Base-by-base conservation (phyloP, 768 basidiomycete genomes). In the Leccinum pellstonianum region DNA sequence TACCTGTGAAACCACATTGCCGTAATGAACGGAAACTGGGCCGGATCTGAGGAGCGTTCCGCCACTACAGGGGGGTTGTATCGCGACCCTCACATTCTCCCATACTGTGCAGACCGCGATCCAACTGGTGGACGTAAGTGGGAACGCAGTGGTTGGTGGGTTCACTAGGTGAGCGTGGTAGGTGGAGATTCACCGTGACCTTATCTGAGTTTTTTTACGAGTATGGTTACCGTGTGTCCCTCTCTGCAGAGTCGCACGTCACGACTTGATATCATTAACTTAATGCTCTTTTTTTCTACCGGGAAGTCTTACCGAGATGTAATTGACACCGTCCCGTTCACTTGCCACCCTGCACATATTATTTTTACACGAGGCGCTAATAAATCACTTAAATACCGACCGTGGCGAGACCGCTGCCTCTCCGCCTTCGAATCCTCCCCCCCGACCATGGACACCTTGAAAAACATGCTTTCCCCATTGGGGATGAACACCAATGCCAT, bases 401-500 rank as follows among this genome's bases (percentile, higher is more conserved):
- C 63, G 63, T 66, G 62, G 62, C 69, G 70, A 68, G 60, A 56
- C 51, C 19, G 55, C n/a, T 54, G 5, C 69, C 67, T 69, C 71
- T 67, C 67, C 68, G 60, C 66, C 70, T 70, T 65, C n/a, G n/a
- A 43, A 43, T 11, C 69, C 70, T 66, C 75, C 71, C 67, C 67
- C 68, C 23, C 21, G 47, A 46, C 57, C 62, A 93, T 93, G 91
- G 84, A 93, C 59, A 64, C 86, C 49, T 64, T 93, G 62, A 89
- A 85, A 77, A 86, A 73, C 68, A 76, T 93, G 60, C 76, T 93
- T 50, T 87, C 87, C 64, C 91, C 90, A 9, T 74, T 88, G 56
- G 84, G 83, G 59, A 81, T 85, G 77, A 84, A 83, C 66, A 83
- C 86, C 33, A 81, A 80, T 46, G 84, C 90, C 33, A 77, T 93